Percentiles rank a stretch among this genome's conserved stretches.
Conservation (phyloP, 2,329 filamentous ascomycete genomes). For the Aspergillus cejpii region DNA sequence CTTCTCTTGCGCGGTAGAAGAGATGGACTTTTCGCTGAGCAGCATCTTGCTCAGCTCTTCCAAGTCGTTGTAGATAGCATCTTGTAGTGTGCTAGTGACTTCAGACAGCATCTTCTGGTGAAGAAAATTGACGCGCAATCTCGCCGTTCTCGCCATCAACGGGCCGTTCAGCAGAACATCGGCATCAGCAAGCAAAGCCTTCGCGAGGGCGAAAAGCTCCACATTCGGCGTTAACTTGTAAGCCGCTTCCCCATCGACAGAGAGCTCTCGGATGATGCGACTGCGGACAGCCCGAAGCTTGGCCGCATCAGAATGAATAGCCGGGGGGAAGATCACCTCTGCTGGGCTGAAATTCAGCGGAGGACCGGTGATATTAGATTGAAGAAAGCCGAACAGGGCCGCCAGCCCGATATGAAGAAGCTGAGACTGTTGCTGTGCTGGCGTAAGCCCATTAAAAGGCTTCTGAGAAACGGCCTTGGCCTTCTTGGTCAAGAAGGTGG, state of each 20-base stretch:
- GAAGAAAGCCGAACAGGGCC: conserved; percentile 70
- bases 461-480: conserved; percentile 21
- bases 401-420: conserved; percentile 57
- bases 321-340: conserved; percentile 44
- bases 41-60: conserved; percentile 44
- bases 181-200: conserved; percentile 50
- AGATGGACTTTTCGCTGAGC: conserved; percentile 18
- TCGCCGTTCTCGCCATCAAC: conserved; percentile 51
- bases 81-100: conserved; percentile 54
- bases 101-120: conserved; percentile 63
- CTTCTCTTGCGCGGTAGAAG: conserved; percentile 43
- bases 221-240: conserved; percentile 79
- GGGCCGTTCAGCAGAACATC: conserved; percentile 42
- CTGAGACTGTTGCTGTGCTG: conserved; percentile 32
- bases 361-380: conserved; percentile 82
- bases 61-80: conserved; percentile 55
- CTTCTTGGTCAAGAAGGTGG: conserved; percentile 33
- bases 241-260: conserved; percentile 75
- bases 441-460: conserved; percentile 17
- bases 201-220: conserved; percentile 74
- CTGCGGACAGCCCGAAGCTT: conserved; percentile 45
- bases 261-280: conserved; percentile 61
- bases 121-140: conserved; percentile 65
- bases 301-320: conserved; percentile 34
- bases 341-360: conserved; percentile 57